Conservation (phyloP, 768 basidiomycete species). For the Suillus cothurnatus region DNA sequence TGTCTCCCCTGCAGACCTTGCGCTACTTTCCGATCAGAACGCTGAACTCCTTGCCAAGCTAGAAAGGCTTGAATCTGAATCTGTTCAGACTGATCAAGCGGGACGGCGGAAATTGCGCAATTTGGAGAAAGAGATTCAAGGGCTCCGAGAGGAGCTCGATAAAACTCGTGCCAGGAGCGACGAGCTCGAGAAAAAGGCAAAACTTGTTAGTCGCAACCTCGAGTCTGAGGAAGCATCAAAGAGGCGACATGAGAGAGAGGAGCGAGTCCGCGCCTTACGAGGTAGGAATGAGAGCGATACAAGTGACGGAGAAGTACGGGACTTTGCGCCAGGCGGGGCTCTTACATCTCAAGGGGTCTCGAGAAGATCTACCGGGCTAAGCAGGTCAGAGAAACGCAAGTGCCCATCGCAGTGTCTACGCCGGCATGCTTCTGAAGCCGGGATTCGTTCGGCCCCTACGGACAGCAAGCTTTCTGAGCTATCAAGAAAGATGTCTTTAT, state of each 20-base stretch:
- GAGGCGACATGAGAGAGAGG: constrained; percentile 44
- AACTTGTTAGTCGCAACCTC: constrained; percentile 35
- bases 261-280: constrained; percentile 55
- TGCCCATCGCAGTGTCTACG: constrained; percentile 21
- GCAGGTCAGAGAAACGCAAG: constrained; percentile 19
- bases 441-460: constrained; percentile 13
- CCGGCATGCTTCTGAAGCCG: constrained; percentile 32
- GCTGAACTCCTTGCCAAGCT: constrained; percentile 76
- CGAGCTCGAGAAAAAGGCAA: constrained; percentile 70
- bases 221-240: constrained; percentile 31
- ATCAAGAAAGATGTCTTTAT: constrained; percentile 22
- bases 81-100: constrained; percentile 61
- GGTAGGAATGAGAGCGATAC: constrained; percentile 36
- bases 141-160: constrained; percentile 75
- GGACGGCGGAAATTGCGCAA: constrained; percentile 70
- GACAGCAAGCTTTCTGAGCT: constrained; percentile 14
- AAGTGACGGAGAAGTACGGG: constrained; percentile 40
- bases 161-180: constrained; percentile 69
- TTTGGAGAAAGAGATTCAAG: constrained; percentile 80
- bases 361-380: constrained; percentile 1
- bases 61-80: constrained; percentile 74
- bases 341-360: constrained; percentile 25
- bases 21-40: constrained; percentile 79
- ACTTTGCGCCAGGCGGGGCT: constrained; percentile 65
- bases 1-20: constrained; percentile 68